phyloP scores from a whole-genome alignment of 139 green algal species.

The Chlamydomonas schloesseri region DNA sequence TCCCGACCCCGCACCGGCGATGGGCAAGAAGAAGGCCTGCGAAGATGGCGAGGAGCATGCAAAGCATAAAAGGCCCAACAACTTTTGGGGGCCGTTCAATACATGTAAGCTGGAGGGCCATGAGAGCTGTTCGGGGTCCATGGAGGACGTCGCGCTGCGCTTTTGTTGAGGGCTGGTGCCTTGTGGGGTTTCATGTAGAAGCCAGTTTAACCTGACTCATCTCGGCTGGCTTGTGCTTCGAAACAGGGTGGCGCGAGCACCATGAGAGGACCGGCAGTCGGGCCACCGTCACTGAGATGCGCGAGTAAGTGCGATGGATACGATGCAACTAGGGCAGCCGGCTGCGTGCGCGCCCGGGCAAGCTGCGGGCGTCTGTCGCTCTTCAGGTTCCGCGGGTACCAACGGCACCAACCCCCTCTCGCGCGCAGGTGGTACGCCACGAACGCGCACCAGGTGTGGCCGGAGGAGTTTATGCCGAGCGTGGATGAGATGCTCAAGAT shows the following conservation, averaged over 20 bases:
- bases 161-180: not conserved
- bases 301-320: not conserved
- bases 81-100: slow-evolving; percentile 6
- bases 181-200: too few species aligned
- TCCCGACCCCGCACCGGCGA: not conserved
- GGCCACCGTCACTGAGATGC: slow-evolving; percentile 18
- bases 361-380: not conserved
- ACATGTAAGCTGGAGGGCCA: too few species aligned
- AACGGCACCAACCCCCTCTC: not conserved
- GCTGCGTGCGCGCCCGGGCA: not conserved
- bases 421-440: slow-evolving; percentile 24
- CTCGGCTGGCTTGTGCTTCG: not conserved
- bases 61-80: slow-evolving; percentile 2
- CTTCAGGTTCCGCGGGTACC: not conserved
- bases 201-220: not conserved
- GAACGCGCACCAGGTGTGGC: slow-evolving; percentile 31
- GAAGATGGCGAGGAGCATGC: not conserved
- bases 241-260: slow-evolving; percentile 33
- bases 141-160: too few species aligned
- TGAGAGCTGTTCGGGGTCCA: too few species aligned
- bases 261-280: slow-evolving; percentile 24
- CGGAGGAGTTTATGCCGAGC: not conserved
- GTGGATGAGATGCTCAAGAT: slow-evolving; percentile 42
- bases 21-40: not conserved
- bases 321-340: not conserved